A percentile compares a stretch with the other conserved stretches of the same genome.
phyloP scores from a whole-genome alignment of 2,329 filamentous ascomycete species.

The Metarhizium guizhouense region DNA sequence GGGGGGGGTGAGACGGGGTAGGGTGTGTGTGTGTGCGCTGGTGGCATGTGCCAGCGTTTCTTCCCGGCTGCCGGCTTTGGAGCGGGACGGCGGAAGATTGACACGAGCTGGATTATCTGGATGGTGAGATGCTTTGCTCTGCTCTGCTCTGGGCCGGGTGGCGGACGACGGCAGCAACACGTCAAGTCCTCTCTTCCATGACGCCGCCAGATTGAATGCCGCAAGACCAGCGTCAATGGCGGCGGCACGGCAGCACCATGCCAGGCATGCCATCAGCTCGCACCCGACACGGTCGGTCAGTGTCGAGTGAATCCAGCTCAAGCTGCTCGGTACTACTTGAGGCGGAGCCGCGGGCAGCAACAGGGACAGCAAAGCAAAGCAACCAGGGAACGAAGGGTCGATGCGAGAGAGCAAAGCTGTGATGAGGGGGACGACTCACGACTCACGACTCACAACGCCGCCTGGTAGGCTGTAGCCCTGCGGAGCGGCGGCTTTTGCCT shows the following conservation, averaged over 20 bases:
- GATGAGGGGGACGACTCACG: too few species aligned
- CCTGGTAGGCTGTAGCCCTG: neutral
- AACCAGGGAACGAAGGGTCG: neutral
- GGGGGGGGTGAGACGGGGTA: neutral
- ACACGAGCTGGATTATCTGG: too few species aligned
- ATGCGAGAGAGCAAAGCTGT: too few species aligned
- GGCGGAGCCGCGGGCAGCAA: neutral
- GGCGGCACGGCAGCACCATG: neutral
- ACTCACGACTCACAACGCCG: too few species aligned
- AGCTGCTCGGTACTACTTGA: neutral
- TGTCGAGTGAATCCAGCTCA: too few species aligned
- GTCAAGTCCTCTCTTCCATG: too few species aligned
- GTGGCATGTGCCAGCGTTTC: conserved; percentile 8
- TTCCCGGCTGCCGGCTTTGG: conserved; percentile 4
- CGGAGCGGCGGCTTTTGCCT: neutral
- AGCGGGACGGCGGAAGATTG: neutral
- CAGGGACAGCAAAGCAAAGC: too few species aligned
- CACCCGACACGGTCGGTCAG: too few species aligned
- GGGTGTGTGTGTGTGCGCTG: neutral
- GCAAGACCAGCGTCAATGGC: neutral
- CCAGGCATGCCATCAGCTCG: neutral
- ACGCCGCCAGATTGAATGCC: neutral
- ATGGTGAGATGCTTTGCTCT: too few species aligned
- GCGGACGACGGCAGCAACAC: too few species aligned
- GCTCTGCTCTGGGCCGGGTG: too few species aligned